Evolutionary conservation across 257 asterid species (phyloP).

Genomic region (Petunia secreta): DNA sequence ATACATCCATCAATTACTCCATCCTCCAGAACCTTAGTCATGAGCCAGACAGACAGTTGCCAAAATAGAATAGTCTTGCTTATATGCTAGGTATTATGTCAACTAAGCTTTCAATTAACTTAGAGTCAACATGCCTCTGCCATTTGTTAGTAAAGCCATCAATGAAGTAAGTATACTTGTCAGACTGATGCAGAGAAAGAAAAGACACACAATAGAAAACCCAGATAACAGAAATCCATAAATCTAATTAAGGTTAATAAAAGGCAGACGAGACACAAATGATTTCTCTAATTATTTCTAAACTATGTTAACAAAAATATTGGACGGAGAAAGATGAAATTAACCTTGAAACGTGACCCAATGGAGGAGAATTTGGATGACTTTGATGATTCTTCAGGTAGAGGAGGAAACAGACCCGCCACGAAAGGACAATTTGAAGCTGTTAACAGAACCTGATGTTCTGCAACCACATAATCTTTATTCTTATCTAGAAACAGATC

Average conservation of each 20-base stretch:
- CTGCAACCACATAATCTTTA: conserved; percentile 98
- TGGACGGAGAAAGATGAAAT: conserved; percentile 15
- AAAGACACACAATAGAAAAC: background rate
- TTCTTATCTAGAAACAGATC: conserved; percentile 96
- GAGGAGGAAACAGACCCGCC: conserved; percentile 92
- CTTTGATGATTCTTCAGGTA: conserved; percentile 89
- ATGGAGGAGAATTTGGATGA: conserved; percentile 98
- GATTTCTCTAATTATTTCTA: background rate
- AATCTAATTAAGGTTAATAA: conserved; percentile 10
- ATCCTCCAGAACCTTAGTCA: conserved; percentile 2
- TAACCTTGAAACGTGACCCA: conserved; percentile 97
- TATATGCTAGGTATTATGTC: background rate
- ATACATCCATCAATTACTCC: background rate
- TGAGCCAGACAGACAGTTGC: background rate
- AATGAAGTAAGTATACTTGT: background rate
- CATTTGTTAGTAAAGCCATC: background rate
- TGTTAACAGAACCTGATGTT: conserved; percentile 90
- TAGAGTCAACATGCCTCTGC: background rate
- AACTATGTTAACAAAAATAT: conserved; percentile 13
- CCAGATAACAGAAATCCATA: conserved; percentile 9
- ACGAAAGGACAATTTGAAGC: conserved; percentile 88
- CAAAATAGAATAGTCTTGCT: conserved; percentile 1
- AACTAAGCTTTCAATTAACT: background rate
- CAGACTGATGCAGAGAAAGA: background rate
- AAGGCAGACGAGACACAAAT: background rate